Base-by-base conservation (phyloP, 176 grass and related monocot genomes). In the Dendrocalamus sinicus region DNA sequence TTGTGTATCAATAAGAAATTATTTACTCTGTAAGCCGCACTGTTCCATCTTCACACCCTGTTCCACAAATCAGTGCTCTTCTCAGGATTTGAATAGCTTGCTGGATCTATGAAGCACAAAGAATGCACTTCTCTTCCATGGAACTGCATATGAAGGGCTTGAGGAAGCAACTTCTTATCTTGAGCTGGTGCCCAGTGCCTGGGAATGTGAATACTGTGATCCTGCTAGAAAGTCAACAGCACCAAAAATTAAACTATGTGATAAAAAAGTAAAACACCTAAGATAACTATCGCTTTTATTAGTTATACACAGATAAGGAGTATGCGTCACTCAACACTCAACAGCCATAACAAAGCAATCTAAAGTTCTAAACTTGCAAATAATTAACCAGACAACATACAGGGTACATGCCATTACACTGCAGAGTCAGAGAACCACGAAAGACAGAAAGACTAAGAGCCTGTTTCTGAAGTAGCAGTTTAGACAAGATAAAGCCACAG, bases 81-180 rank as follows among this genome's bases (percentile, higher is more conserved):
- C 64, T 63, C 72, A 84, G 52, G 41, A 67, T 73, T 69, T 89
- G 77, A 87, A 82, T 87, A 81, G 19, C 82, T 67, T 82, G 52
- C 79, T 79, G 66, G 83, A 88, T 89, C 86, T 80, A 98, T 75
- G 69, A 95, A 95, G 81, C 84, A 92, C 71, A 98, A 78, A 7
- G 96, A 93, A 57, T 95, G 96, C 85, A 98, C 91, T 86, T 98
- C 96, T 89, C 90, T 92, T 81, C 96, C 96, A 86, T 98, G 96
- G 85, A 89, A 95, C 77, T 98, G 96, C 65, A 92, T 89, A 90
- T 94, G 93, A 51, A 98, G 75, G 85, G 84, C 69, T 88, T 89
- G 90, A 80, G 90, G 93, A 85, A 95, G 81, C 67, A 90, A 72
- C 83, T 92, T 93, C 67, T 84, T 94, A 47, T 94, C 93, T 66